Evolutionary conservation across 176 grass and related monocot species (phyloP).

Genomic region (Carex pumila): DNA sequence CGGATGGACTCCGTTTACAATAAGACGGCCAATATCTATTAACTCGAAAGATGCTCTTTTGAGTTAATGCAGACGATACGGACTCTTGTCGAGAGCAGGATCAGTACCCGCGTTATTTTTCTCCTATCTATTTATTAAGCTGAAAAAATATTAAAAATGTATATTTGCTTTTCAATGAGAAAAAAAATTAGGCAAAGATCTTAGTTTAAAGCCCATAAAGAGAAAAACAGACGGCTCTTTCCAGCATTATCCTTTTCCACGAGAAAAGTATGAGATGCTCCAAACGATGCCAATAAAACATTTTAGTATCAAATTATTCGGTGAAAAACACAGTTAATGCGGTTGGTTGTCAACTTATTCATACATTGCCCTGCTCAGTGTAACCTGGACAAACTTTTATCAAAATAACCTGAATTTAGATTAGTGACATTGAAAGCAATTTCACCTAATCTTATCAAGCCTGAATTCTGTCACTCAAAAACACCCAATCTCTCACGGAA

Average conservation of each 20-base stretch:
- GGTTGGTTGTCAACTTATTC: background rate
- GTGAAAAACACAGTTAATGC: background rate
- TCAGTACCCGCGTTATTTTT: no score
- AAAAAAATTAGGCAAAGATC: no score
- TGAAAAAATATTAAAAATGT: no score
- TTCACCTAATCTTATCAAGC: background rate
- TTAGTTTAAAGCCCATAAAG: no score
- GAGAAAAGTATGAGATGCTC: background rate
- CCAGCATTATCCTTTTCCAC: background rate
- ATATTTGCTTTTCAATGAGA: no score
- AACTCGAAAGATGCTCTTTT: no score
- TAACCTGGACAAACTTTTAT: background rate
- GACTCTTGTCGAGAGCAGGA: no score
- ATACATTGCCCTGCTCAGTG: background rate
- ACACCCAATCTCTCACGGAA: constrained; percentile 32
- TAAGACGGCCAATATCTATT: no score
- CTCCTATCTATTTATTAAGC: no score
- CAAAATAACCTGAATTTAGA: background rate
- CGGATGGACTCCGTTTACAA: no score
- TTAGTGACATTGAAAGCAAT: background rate
- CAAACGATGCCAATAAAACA: background rate
- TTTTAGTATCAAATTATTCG: background rate
- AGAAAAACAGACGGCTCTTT: background rate
- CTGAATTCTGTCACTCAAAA: background rate
- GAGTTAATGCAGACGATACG: no score